Base-by-base conservation (phyloP, 345 rosid species). In the Heritiera fomes region DNA sequence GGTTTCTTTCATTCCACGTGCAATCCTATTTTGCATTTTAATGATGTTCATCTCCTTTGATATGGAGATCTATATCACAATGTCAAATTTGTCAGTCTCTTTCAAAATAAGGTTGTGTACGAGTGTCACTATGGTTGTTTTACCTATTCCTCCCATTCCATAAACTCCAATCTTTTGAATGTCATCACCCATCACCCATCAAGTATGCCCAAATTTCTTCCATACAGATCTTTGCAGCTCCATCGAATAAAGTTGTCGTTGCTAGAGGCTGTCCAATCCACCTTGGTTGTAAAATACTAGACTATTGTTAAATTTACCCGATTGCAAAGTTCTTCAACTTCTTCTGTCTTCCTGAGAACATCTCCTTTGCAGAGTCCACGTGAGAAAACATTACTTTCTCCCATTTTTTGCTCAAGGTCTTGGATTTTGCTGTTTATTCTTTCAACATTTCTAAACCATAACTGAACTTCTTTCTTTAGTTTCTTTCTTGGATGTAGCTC, bases 31-130 rank as follows among this genome's bases (percentile, higher is more conserved):
- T 59, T 59, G 63, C 5, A 59, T 0, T 10, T 59, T 23, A 1
- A 3, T 0, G 14, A 23, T 59, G 34, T 23, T 59, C 14, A 38
- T 58, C 30, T 17, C 71, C 59, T 67, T 74, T 6, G 81, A 61
- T 40, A 68, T 67, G 0, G 81, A 74, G 34, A 82, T 50, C 84
- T 81, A 82, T 59, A 77, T 65, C 7, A 82, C 67, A 50, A 5
- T 15, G 7, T 73, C 23, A 30, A 82, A 82, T 6, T 3, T 34
- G 11, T 28, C 2, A 1, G 2, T 12, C 69, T 60, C 47, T 52
- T 45, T 18, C 7, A 68, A 18, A 43, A 68, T 20, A 8, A 43
- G 52, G 10, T 68, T 68, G 32, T 68, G 46, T 1, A 68, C 9
- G 1, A 17, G 14, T 32, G 43, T 43, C 46, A 68, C 40, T 13